These are phyloP conservation scores for Blepharisma undulans DNA, from an alignment of 169 alveolate species.

Conservation along the genomic window DNA sequence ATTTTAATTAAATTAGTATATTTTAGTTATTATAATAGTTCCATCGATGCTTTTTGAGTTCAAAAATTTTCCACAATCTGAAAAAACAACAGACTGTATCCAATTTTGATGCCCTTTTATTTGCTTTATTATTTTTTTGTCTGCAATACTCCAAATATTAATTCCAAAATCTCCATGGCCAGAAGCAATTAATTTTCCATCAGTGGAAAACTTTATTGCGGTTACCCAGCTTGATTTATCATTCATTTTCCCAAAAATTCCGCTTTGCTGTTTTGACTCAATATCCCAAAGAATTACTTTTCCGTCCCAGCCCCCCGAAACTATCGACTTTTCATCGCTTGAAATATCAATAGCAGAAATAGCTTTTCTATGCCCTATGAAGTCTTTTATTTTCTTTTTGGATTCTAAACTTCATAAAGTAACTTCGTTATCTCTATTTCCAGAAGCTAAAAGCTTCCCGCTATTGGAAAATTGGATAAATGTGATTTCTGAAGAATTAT, in stretches of 20 bases:
- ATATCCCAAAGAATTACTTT: conserved; percentile 16
- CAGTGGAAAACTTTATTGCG: background rate
- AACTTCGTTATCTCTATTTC: background rate
- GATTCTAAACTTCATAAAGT: background rate
- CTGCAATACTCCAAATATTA: background rate
- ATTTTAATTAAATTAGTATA: too few species aligned
- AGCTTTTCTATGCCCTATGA: background rate
- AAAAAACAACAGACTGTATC: background rate
- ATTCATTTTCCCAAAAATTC: background rate
- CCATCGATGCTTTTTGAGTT: background rate
- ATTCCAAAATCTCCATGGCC: background rate
- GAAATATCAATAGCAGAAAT: background rate
- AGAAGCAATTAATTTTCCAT: background rate
- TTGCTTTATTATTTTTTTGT: background rate
- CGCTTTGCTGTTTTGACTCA: background rate
- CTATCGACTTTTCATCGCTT: background rate
- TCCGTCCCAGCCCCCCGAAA: background rate
- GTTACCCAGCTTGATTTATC: background rate
- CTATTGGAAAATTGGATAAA: background rate
- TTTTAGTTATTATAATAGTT: background rate
- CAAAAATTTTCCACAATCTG: background rate
- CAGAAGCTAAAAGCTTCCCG: background rate
- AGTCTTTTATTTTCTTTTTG: background rate
- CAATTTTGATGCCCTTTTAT: background rate
- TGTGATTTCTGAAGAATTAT: background rate